phyloP scores from a whole-genome alignment of 371 early-diverging fungal species.

The Zopfochytrium polystomum region DNA sequence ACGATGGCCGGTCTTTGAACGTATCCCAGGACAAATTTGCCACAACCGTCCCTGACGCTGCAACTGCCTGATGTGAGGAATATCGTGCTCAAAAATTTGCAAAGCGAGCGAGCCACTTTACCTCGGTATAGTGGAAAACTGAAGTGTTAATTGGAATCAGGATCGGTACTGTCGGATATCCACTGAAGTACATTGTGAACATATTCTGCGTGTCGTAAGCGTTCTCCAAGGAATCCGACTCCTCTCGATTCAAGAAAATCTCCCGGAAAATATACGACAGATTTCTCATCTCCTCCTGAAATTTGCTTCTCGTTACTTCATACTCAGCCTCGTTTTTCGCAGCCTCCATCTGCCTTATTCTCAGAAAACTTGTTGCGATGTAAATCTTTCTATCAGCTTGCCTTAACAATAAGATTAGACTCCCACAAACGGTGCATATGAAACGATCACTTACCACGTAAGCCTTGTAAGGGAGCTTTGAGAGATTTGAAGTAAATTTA shows the following conservation, averaged over 20 bases:
- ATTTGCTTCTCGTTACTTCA: neutral
- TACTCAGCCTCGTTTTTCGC: conserved; percentile 2
- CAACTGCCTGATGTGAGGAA: neutral
- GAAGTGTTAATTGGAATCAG: neutral
- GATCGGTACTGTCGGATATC: neutral
- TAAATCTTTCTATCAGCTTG: conserved; percentile 2
- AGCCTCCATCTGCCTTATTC: conserved; percentile 11
- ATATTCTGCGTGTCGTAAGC: neutral
- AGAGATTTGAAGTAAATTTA: neutral
- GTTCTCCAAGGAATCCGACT: neutral
- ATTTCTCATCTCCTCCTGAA: conserved; percentile 13
- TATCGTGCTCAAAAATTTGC: neutral
- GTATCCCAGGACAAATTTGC: neutral
- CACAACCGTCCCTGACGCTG: neutral
- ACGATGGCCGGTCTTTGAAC: neutral
- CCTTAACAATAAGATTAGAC: neutral
- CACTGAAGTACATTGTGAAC: neutral
- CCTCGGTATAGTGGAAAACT: conserved; percentile 1
- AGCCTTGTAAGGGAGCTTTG: neutral
- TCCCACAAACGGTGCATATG: neutral
- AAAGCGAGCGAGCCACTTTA: neutral
- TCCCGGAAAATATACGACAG: neutral
- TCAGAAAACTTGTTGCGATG: conserved; percentile 7
- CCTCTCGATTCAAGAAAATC: conserved; percentile 9
- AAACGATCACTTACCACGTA: neutral